These are phyloP conservation scores for Mucor plumbeus DNA, from an alignment of 371 early-diverging fungal species.

Conservation along the genomic window DNA sequence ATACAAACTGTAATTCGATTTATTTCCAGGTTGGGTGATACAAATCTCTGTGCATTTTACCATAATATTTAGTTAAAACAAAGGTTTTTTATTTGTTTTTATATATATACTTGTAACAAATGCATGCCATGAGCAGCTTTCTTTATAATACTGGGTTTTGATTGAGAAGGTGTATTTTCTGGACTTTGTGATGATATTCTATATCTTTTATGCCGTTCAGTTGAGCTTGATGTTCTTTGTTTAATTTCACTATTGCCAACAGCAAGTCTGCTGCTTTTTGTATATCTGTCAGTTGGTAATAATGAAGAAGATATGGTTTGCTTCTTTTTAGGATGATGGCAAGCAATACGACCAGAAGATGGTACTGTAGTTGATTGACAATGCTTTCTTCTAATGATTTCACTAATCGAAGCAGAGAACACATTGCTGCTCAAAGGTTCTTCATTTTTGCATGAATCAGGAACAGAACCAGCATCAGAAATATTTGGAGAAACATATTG, in stretches of 20 bases:
- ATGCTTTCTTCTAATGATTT: conserved; percentile 11
- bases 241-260: too few species aligned
- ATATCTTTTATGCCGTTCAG: neutral
- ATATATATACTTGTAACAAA: conserved; percentile 22
- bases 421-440: neutral
- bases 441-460: conserved; percentile 5
- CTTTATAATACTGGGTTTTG: neutral
- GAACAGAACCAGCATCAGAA: neutral
- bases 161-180: neutral
- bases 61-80: neutral
- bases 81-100: neutral
- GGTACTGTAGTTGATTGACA: neutral
- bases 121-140: conserved; percentile 18
- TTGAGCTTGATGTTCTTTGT: too few species aligned
- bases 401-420: conserved; percentile 14
- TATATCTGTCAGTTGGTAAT: too few species aligned
- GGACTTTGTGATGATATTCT: neutral
- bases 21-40: conserved; percentile 39
- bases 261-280: too few species aligned
- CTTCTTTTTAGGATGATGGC: neutral
- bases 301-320: neutral
- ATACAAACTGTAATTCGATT: conserved; percentile 33
- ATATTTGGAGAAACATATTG: conserved; percentile 13
- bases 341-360: neutral
- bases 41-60: conserved; percentile 29